phyloP scores from a whole-genome alignment of 2,329 filamentous ascomycete genomes.

The Aplosporella prunicola region DNA sequence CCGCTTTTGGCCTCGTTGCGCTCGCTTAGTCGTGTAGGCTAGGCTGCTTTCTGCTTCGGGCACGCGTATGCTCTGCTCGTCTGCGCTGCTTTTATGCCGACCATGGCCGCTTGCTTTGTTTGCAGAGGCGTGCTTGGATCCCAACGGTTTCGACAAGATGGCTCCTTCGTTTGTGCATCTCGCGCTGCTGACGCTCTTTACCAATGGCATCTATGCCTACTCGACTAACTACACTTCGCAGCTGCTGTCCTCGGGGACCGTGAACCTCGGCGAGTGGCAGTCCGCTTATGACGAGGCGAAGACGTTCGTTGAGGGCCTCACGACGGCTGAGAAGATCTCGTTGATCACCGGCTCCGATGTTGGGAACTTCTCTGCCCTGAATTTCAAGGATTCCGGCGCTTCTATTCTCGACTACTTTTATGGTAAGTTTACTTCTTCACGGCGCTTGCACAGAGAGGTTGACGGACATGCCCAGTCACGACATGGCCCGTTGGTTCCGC shows the following conservation, averaged over 20 bases:
- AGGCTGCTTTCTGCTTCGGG: too few species aligned
- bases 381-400: slow-evolving; percentile 9
- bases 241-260: slow-evolving; percentile 5
- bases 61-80: too few species aligned
- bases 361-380: slow-evolving; percentile 9
- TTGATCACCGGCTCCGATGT: slow-evolving; percentile 7
- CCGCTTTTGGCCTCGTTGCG: too few species aligned
- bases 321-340: slow-evolving; percentile 4
- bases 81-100: too few species aligned
- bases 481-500: slow-evolving; percentile 7
- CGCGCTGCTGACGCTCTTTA: slow-evolving; percentile 2
- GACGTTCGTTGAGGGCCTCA: slow-evolving; percentile 7
- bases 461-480: too few species aligned
- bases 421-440: too few species aligned
- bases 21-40: too few species aligned
- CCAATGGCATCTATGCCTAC: slow-evolving; percentile 5
- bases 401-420: slow-evolving; percentile 9
- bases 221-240: slow-evolving; percentile 8
- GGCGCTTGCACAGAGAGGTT: too few species aligned
- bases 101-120: too few species aligned
- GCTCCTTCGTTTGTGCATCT: slow-evolving; percentile 2
- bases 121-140: too few species aligned
- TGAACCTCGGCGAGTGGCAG: slow-evolving; percentile 10
- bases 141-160: too few species aligned
- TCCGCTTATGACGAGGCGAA: slow-evolving; percentile 5